phyloP scores from a whole-genome alignment of 2,329 filamentous ascomycete species.

The Emergomyces orientalis region DNA sequence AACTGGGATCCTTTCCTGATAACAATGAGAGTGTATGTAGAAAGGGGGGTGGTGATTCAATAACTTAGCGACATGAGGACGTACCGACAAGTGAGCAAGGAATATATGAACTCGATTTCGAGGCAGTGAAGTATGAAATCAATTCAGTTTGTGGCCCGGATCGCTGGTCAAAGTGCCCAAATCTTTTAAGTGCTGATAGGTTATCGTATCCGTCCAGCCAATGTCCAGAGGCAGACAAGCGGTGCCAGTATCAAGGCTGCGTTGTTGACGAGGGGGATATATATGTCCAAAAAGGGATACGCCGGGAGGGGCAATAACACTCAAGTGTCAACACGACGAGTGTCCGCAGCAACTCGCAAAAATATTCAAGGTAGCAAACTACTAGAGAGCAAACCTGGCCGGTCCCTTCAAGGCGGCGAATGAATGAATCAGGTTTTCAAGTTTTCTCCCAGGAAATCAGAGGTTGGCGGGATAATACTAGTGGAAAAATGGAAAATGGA shows the following conservation, averaged over 20 bases:
- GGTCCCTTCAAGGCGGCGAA: not conserved
- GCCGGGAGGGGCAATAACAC: not conserved
- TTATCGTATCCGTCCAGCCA: not conserved
- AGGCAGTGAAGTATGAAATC: not conserved
- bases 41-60: not conserved
- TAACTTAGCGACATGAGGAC: not conserved
- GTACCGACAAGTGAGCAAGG: not conserved
- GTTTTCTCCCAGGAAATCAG: constrained; percentile 1
- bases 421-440: constrained; percentile 2
- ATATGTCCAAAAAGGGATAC: not conserved
- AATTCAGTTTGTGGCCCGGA: not conserved
- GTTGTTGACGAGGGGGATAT: not conserved
- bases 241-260: not conserved
- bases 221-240: not conserved
- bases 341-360: not conserved
- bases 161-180: not conserved
- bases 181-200: not conserved
- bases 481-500: not conserved
- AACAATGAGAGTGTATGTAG: not conserved
- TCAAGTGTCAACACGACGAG: not conserved
- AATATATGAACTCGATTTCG: not conserved
- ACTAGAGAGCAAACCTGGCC: not conserved
- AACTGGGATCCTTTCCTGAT: not conserved
- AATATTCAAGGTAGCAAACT: not conserved
- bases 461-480: not conserved